These are phyloP conservation scores for Flaveria brownii DNA, from an alignment of 129 eudicot species.

Conservation along the genomic window DNA sequence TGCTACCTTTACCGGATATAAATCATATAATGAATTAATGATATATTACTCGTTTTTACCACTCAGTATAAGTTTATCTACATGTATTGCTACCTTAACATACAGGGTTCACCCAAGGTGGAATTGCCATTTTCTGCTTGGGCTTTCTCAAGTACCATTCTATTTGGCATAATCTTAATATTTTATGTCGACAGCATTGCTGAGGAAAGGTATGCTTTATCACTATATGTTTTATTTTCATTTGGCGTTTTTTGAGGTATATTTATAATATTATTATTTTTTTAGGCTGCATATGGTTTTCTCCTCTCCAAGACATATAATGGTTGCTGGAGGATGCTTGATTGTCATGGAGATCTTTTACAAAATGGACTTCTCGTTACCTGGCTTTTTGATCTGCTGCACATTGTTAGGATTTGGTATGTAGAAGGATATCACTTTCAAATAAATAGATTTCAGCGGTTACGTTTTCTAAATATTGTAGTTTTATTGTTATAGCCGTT, in stretches of 20 bases:
- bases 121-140: constrained; percentile 84
- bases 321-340: constrained; percentile 88
- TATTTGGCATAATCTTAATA: constrained; percentile 76
- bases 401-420: constrained; percentile 82
- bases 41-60: constrained; percentile 1
- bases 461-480: neutral
- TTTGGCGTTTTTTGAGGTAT: neutral
- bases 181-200: constrained; percentile 88
- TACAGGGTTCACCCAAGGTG: constrained; percentile 74
- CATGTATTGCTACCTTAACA: neutral
- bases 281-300: constrained; percentile 96
- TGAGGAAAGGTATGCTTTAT: constrained; percentile 70
- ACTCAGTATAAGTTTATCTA: neutral
- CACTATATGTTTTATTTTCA: neutral
- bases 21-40: neutral
- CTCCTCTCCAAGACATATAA: constrained; percentile 91
- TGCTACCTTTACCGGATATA: neutral
- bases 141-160: constrained; percentile 74
- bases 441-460: constrained; percentile 3
- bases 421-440: constrained; percentile 15
- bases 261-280: constrained; percentile 7
- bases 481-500: constrained; percentile 8
- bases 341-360: constrained; percentile 71
- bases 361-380: constrained; percentile 86
- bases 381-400: constrained; percentile 74